Conservation (phyloP, 495 filamentous ascomycete species). For the Rhizodiscina lignyota region DNA sequence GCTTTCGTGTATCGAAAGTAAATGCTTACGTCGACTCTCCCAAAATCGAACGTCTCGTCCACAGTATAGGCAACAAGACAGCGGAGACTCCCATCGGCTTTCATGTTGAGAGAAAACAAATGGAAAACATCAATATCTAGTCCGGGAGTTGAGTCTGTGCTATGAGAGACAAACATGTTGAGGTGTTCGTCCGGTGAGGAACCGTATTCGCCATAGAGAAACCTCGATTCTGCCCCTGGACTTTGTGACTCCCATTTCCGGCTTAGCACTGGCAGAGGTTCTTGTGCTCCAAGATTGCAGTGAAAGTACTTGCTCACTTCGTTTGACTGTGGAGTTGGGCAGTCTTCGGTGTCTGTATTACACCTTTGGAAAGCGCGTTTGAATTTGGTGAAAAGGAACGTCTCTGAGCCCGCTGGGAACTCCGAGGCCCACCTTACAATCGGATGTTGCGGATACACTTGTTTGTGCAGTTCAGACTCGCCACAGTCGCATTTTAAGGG, state of each 20-base stretch:
- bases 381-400: conserved; percentile 27
- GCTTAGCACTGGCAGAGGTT: too few relatives aligned
- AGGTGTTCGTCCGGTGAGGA: neutral
- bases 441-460: conserved; percentile 3
- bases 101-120: conserved; percentile 13
- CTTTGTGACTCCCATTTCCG: neutral
- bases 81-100: conserved; percentile 6
- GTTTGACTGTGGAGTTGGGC: neutral
- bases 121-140: conserved; percentile 2
- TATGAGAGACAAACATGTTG: too few relatives aligned
- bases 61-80: too few relatives aligned
- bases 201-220: neutral
- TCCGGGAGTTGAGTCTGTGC: neutral
- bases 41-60: too few relatives aligned
- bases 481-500: conserved; percentile 14
- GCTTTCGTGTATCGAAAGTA: too few relatives aligned
- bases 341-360: neutral
- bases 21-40: too few relatives aligned
- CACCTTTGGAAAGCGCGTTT: conserved; percentile 16
- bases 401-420: conserved; percentile 16
- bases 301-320: conserved; percentile 10
- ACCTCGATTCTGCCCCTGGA: neutral
- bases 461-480: neutral
- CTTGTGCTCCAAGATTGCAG: neutral
- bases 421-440: conserved; percentile 10